phyloP scores from a whole-genome alignment of 345 rosid species.

The Odontarrhena argentea region DNA sequence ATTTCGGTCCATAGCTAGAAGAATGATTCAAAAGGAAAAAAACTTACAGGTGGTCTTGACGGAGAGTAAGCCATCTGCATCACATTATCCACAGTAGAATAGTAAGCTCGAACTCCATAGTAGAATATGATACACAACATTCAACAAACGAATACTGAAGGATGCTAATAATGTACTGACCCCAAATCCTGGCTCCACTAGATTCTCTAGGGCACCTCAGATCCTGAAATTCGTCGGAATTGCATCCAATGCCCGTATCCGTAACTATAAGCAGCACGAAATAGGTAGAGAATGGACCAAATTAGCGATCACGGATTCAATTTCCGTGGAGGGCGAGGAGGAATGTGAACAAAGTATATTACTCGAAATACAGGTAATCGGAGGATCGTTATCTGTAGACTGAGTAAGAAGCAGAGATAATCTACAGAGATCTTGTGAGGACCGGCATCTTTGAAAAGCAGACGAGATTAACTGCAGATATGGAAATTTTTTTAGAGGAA shows the following conservation, averaged over 20 bases:
- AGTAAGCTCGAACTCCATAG: neutral
- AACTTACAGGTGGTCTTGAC: conserved; percentile 78
- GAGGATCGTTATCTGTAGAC: conserved; percentile 38
- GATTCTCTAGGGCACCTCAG: conserved; percentile 41
- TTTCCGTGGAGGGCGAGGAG: neutral
- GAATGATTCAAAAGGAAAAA: neutral
- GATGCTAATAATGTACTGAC: conserved; percentile 23
- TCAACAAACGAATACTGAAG: neutral
- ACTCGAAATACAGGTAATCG: conserved; percentile 60
- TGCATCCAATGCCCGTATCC: conserved; percentile 73
- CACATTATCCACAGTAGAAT: conserved; percentile 24
- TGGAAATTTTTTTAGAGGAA: neutral
- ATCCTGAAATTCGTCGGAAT: conserved; percentile 62
- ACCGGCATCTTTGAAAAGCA: conserved; percentile 78
- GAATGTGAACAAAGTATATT: conserved; percentile 17
- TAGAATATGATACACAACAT: neutral
- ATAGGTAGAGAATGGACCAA: neutral
- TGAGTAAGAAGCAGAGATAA: conserved; percentile 59
- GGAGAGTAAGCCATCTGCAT: conserved; percentile 79
- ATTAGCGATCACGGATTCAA: conserved; percentile 9
- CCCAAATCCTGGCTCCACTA: conserved; percentile 50
- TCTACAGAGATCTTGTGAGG: conserved; percentile 64
- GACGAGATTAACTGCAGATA: conserved; percentile 62
- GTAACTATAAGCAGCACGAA: conserved; percentile 49
- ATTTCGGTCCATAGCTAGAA: neutral